These are phyloP conservation scores for Chlorella sorokiniana DNA, from an alignment of 139 green algal species.

Conservation along the genomic window DNA sequence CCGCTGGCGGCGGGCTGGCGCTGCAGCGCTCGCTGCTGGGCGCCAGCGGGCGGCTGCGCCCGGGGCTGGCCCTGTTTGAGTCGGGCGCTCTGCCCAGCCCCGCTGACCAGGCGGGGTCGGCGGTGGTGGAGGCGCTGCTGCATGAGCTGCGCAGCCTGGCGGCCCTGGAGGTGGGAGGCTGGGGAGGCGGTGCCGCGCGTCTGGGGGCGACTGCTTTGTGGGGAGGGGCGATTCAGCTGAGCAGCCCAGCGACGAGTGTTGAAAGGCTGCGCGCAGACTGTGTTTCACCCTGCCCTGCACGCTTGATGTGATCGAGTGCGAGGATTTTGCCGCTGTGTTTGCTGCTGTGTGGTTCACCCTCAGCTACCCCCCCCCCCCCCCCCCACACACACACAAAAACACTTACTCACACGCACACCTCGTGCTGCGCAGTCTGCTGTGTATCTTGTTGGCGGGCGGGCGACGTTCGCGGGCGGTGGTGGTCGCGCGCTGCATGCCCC, in stretches of 20 bases:
- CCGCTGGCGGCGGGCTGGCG: background rate
- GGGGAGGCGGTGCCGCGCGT: no score
- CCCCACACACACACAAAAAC: no score
- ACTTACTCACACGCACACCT: background rate
- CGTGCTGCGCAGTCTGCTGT: conserved; percentile 47
- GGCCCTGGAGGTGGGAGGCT: conserved; percentile 56
- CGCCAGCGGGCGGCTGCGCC: background rate
- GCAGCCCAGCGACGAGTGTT: background rate
- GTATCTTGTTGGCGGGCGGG: conserved; percentile 55
- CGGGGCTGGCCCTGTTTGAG: background rate
- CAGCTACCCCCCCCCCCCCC: no score
- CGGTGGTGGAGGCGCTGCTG: conserved; percentile 40
- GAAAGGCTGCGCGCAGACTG: background rate
- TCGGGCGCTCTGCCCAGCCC: conserved; percentile 8
- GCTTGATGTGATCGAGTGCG: no score
- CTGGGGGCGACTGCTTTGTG: background rate
- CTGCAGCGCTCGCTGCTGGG: conserved; percentile 1
- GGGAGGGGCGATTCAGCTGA: background rate
- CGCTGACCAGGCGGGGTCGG: background rate
- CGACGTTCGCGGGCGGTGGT: conserved; percentile 1
- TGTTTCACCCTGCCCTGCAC: background rate
- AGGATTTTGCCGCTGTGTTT: no score
- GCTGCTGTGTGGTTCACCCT: no score
- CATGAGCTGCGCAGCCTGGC: conserved; percentile 68
- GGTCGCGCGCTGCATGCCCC: conserved; percentile 55